Percentiles rank a stretch among this genome's conserved stretches.
These are phyloP conservation scores for Aspergillus biplanus DNA, from an alignment of 495 filamentous ascomycete genomes.

Conservation along the genomic window DNA sequence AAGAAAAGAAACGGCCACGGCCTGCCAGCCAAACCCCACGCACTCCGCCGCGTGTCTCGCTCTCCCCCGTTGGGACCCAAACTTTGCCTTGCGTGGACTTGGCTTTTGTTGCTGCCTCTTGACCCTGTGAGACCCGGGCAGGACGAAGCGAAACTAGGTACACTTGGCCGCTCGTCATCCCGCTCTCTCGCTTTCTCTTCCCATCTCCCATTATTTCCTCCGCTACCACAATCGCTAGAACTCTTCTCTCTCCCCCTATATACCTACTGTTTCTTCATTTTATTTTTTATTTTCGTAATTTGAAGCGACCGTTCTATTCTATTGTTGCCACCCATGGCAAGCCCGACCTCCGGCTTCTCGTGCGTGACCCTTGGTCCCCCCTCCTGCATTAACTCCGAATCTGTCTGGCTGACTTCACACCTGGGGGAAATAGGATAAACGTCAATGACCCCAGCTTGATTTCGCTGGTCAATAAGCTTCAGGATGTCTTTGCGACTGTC, in stretches of 20 bases:
- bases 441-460: constrained; percentile 80
- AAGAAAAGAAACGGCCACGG: constrained; percentile 4
- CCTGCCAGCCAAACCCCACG: constrained; percentile 8
- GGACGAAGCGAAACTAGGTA: constrained; percentile 14
- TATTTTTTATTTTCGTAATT: constrained; percentile 19
- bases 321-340: constrained; percentile 52
- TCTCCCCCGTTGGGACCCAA: constrained; percentile 8
- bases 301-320: constrained; percentile 26
- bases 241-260: constrained; percentile 5
- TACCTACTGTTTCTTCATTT: constrained; percentile 10
- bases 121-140: background rate
- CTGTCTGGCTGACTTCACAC: constrained; percentile 29
- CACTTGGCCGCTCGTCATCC: constrained; percentile 23
- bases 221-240: constrained; percentile 4
- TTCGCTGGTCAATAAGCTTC: constrained; percentile 97
- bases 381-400: constrained; percentile 31
- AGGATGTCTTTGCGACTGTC: constrained; percentile 99
- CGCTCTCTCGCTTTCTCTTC: constrained; percentile 8
- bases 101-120: constrained; percentile 21
- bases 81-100: constrained; percentile 8
- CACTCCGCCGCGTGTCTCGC: constrained; percentile 7
- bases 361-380: constrained; percentile 40
- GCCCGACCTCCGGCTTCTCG: constrained; percentile 49
- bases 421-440: constrained; percentile 62
- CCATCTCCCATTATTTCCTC: background rate